Percentiles rank a stretch among this genome's conserved stretches.
These are phyloP conservation scores for Iberis pinnata DNA, from an alignment of 345 rosid genomes.

Conservation along the genomic window DNA sequence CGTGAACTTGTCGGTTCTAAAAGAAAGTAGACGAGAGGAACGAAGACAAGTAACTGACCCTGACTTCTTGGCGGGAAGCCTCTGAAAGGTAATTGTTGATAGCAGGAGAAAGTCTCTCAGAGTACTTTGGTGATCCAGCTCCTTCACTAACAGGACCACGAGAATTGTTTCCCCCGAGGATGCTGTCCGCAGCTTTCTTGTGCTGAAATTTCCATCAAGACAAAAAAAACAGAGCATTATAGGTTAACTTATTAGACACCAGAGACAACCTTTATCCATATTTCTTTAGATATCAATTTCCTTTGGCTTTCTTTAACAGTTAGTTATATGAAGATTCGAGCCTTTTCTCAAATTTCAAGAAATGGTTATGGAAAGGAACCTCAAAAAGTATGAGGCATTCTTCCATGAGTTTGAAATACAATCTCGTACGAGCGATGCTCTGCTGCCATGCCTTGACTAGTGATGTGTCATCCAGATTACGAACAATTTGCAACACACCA, in stretches of 20 bases:
- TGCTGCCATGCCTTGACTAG: conserved; percentile 97
- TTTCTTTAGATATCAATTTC: conserved; percentile 5
- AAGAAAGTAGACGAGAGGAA: conserved; percentile 3
- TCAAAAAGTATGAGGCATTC: conserved; percentile 92
- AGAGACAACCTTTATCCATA: not conserved
- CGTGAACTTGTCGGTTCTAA: conserved; percentile 7
- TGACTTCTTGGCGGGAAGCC: conserved; percentile 97
- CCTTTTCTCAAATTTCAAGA: conserved; percentile 8
- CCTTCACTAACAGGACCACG: conserved; percentile 80
- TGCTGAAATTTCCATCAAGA: conserved; percentile 46
- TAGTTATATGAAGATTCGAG: not conserved
- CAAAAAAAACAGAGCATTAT: conserved; percentile 10
- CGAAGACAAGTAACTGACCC: conserved; percentile 42
- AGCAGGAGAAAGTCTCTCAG: conserved; percentile 97
- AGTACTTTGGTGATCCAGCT: conserved; percentile 89
- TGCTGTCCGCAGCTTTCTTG: conserved; percentile 79
- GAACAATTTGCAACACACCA: conserved; percentile 81
- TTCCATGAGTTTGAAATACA: conserved; percentile 95
- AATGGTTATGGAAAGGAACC: conserved; percentile 41
- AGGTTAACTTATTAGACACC: conserved; percentile 18
- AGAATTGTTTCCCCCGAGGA: conserved; percentile 82
- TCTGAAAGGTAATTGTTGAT: conserved; percentile 87
- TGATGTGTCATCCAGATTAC: conserved; percentile 89
- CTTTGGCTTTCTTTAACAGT: conserved; percentile 9
- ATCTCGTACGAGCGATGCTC: conserved; percentile 93